A percentile compares a stretch with the other conserved stretches of the same genome.
Conservation (phyloP, 1,139 yeast genomes). For the Hansenula sp. region DNA sequence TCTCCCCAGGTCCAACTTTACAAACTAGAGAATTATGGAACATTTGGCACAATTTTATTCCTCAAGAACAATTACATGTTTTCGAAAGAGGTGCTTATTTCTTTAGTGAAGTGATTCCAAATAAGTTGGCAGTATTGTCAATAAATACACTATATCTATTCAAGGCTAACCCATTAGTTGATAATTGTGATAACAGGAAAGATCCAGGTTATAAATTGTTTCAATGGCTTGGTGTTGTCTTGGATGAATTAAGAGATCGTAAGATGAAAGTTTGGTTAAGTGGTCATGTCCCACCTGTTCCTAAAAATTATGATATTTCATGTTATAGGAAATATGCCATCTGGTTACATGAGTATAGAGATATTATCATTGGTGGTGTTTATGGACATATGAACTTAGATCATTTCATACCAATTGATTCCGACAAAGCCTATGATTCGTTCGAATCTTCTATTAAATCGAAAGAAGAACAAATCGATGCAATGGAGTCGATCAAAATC, state of each 20-base stretch:
- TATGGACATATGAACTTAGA: slow-evolving; percentile 90
- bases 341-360: slow-evolving; percentile 81
- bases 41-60: slow-evolving; percentile 74
- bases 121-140: slow-evolving; percentile 70
- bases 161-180: slow-evolving; percentile 76
- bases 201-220: slow-evolving; percentile 79
- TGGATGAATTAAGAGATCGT: slow-evolving; percentile 70
- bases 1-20: slow-evolving; percentile 79
- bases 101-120: slow-evolving; percentile 74
- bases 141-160: slow-evolving; percentile 74
- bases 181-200: slow-evolving; percentile 65
- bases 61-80: slow-evolving; percentile 70
- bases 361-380: slow-evolving; percentile 75
- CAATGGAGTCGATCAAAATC: slow-evolving; percentile 13
- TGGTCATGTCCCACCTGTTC: slow-evolving; percentile 87
- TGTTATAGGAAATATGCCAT: slow-evolving; percentile 71
- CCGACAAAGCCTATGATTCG: slow-evolving; percentile 61
- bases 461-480: slow-evolving; percentile 14
- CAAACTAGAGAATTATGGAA: slow-evolving; percentile 74
- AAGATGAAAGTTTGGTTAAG: slow-evolving; percentile 81
- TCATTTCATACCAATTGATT: slow-evolving; percentile 76
- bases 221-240: slow-evolving; percentile 72
- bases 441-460: slow-evolving; percentile 12
- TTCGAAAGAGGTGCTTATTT: slow-evolving; percentile 75
- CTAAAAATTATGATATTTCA: slow-evolving; percentile 66